These are phyloP conservation scores for Geotrichum carabidarum DNA, from an alignment of 1,139 yeast genomes.

Conservation along the genomic window DNA sequence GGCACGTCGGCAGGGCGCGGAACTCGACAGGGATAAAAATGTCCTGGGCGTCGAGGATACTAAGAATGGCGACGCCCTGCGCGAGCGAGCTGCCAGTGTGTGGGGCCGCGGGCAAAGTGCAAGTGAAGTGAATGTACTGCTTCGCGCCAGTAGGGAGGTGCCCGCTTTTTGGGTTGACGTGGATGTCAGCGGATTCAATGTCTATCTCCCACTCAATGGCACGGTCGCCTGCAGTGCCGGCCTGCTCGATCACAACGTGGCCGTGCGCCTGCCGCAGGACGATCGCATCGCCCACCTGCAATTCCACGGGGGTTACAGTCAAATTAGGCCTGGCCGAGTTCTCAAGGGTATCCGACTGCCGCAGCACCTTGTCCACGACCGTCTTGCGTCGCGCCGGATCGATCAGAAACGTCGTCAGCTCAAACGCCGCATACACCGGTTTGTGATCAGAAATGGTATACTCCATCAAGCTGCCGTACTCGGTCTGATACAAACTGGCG, in stretches of 20 bases:
- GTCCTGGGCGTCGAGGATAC: conserved; percentile 35
- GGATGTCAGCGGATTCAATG: conserved; percentile 12
- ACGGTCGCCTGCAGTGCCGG: conserved; percentile 8
- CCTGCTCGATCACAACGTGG: conserved; percentile 15
- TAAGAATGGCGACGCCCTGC: conserved; percentile 30
- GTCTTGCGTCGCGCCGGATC: conserved; percentile 42
- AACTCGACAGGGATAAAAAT: conserved; percentile 35
- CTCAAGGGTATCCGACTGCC: conserved; percentile 41
- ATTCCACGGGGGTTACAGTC: conserved; percentile 31
- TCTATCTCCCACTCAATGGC: conserved; percentile 24
- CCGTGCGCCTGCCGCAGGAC: conserved; percentile 22
- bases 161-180: conserved; percentile 26
- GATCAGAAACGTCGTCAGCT: conserved; percentile 45
- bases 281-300: conserved; percentile 20
- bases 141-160: conserved; percentile 30
- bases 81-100: conserved; percentile 5
- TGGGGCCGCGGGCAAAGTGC: conserved; percentile 17
- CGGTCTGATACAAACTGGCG: conserved; percentile 20
- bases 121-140: conserved; percentile 25
- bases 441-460: conserved; percentile 65
- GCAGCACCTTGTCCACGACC: conserved; percentile 38
- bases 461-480: conserved; percentile 26
- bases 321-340: conserved; percentile 43
- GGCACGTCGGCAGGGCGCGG: conserved; percentile 30
- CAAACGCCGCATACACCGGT: conserved; percentile 58